Percentiles rank a stretch among this genome's conserved stretches.
phyloP scores from a whole-genome alignment of 2,329 filamentous ascomycete genomes.

The Hymenoscyphus fraxineus region DNA sequence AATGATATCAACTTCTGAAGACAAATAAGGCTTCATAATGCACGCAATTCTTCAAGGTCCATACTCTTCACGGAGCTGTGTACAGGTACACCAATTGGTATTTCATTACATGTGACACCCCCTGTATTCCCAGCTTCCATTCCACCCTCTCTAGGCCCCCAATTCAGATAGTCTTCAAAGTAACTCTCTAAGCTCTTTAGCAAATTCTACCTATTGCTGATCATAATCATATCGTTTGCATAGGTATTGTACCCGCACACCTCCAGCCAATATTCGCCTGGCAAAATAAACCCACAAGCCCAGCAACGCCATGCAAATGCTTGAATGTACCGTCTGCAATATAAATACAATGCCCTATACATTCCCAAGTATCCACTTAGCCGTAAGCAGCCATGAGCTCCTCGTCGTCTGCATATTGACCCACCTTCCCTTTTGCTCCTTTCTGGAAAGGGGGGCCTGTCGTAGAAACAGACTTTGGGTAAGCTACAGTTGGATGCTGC shows the following conservation, averaged over 20 bases:
- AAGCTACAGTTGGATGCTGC: slow-evolving; percentile 30
- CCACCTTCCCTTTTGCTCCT: slow-evolving; percentile 8
- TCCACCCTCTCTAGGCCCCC: not conserved
- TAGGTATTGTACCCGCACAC: not conserved
- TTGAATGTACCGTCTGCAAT: not conserved
- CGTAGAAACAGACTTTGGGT: slow-evolving; percentile 17
- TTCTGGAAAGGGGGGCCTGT: slow-evolving; percentile 24
- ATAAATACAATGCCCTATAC: not conserved
- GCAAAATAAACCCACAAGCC: not conserved
- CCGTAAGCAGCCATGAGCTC: slow-evolving; percentile 45
- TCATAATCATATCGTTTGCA: not conserved
- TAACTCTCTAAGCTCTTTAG: not conserved
- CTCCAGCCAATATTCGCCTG: not conserved
- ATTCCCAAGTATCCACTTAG: slow-evolving; percentile 23
- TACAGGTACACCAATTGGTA: too few species aligned
- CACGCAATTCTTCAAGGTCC: too few species aligned
- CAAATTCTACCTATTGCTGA: not conserved
- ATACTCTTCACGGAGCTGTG: too few species aligned
- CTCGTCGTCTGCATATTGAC: slow-evolving; percentile 44
- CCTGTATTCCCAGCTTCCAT: not conserved
- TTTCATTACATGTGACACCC: not conserved
- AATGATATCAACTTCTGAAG: too few species aligned
- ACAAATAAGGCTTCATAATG: too few species aligned
- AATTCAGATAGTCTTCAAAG: not conserved
- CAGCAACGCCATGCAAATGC: slow-evolving; percentile 14